phyloP scores from a whole-genome alignment of 148 eudicot species.

The Cornus kousa region DNA sequence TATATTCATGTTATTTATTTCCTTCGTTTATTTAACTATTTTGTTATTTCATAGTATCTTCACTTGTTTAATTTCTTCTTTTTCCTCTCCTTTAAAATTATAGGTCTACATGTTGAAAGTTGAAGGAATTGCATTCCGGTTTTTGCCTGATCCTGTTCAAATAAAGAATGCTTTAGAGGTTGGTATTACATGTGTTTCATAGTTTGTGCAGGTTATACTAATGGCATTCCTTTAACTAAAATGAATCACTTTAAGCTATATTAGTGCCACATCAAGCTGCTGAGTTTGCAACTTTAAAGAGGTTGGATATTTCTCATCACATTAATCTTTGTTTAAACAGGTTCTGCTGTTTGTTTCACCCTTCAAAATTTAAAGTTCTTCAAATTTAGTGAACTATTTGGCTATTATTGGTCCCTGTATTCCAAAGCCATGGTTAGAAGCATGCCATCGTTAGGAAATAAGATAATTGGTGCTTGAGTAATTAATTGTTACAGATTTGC shows the following conservation, averaged over 20 bases:
- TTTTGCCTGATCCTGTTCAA: conserved; percentile 95
- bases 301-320: neutral
- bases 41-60: neutral
- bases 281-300: neutral
- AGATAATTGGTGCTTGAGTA: too few species aligned
- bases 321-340: neutral
- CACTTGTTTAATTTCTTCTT: neutral
- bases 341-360: neutral
- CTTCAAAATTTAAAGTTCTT: neutral
- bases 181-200: conserved; percentile 14
- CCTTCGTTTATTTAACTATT: neutral
- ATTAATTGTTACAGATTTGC: too few species aligned
- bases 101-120: conserved; percentile 92
- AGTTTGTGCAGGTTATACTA: neutral
- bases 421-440: too few species aligned
- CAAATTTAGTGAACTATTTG: too few species aligned
- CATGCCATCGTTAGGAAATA: too few species aligned
- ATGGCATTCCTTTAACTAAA: neutral
- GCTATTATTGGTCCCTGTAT: too few species aligned
- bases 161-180: conserved; percentile 94
- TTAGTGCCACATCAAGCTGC: neutral
- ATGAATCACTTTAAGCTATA: neutral
- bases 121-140: conserved; percentile 96
- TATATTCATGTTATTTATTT: neutral
- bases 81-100: conserved; percentile 3